These are phyloP conservation scores for Ustilago curta DNA, from an alignment of 1,284 basidiomycete genomes.

Conservation along the genomic window DNA sequence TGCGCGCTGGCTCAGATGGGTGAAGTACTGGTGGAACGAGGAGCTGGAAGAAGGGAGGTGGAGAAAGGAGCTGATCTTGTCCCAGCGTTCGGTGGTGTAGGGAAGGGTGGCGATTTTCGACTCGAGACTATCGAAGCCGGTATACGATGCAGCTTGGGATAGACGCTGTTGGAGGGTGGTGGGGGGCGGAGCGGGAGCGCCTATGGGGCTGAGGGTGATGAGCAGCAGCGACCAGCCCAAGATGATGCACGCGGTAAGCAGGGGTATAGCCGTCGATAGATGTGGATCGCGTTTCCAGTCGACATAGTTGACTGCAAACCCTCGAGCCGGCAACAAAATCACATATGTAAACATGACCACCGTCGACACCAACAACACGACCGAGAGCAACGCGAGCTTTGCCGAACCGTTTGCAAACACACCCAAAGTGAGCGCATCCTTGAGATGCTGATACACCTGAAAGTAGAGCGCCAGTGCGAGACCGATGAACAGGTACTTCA, in stretches of 20 bases:
- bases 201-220: slow-evolving; percentile 39
- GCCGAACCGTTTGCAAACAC: neutral
- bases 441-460: slow-evolving; percentile 35
- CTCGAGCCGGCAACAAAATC: slow-evolving; percentile 39
- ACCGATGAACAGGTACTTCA: slow-evolving; percentile 50
- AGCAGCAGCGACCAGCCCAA: slow-evolving; percentile 35
- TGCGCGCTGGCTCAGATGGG: slow-evolving; percentile 7
- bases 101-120: slow-evolving; percentile 12
- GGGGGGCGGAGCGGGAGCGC: slow-evolving; percentile 39
- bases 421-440: slow-evolving; percentile 25
- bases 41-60: neutral
- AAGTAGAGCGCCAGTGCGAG: slow-evolving; percentile 32
- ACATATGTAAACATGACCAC: slow-evolving; percentile 38
- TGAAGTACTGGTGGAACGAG: slow-evolving; percentile 13
- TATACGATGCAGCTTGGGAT: slow-evolving; percentile 18
- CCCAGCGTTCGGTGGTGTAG: neutral
- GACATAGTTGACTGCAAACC: slow-evolving; percentile 31
- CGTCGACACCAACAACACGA: slow-evolving; percentile 24
- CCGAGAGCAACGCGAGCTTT: slow-evolving; percentile 18
- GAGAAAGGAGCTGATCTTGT: slow-evolving; percentile 1
- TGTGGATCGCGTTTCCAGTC: slow-evolving; percentile 35
- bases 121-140: slow-evolving; percentile 7
- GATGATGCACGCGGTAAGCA: slow-evolving; percentile 43
- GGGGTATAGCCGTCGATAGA: slow-evolving; percentile 26
- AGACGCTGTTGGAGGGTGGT: slow-evolving; percentile 9